Evolutionary conservation across 164 flowering plant genomes (phyloP).

Genomic region (Stephania japonica): DNA sequence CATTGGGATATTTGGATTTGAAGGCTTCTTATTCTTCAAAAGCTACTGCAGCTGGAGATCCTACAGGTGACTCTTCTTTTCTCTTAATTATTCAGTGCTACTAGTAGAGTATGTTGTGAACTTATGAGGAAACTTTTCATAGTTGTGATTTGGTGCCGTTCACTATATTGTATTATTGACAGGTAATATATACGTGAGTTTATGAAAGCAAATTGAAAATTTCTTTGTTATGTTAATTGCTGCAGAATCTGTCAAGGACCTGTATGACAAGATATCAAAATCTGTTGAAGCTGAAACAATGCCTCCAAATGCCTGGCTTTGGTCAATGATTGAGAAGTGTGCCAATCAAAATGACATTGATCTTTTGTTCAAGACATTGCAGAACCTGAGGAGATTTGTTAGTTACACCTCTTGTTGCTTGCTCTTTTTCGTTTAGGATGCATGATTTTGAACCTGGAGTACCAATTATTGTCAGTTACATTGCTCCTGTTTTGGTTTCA

Average conservation of each 20-base stretch:
- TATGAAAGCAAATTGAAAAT: background rate
- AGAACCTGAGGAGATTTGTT: conserved; percentile 71
- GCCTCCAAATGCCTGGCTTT: conserved; percentile 81
- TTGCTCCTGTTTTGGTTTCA: conserved; percentile 32
- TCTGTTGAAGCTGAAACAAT: conserved; percentile 52
- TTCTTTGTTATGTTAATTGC: background rate
- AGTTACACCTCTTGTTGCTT: conserved; percentile 23
- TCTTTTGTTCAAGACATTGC: conserved; percentile 64
- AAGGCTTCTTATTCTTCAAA: conserved; percentile 28
- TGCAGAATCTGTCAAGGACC: conserved; percentile 67
- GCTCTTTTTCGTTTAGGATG: background rate
- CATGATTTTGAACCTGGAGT: background rate
- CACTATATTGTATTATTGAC: background rate
- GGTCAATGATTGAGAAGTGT: conserved; percentile 70
- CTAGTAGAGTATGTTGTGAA: background rate
- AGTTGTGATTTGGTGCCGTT: background rate
- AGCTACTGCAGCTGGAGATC: conserved; percentile 19
- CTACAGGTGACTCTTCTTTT: conserved; percentile 31
- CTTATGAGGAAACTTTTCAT: background rate
- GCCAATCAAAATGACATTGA: conserved; percentile 54
- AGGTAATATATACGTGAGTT: background rate
- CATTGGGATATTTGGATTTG: background rate
- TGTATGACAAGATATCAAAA: conserved; percentile 57
- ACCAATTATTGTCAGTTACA: background rate
- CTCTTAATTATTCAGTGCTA: background rate